A percentile compares a stretch with the other conserved stretches of the same genome.
Evolutionary conservation across 805 yeast genomes (phyloP).

Genomic region (Nakazawaea laoshanensis): DNA sequence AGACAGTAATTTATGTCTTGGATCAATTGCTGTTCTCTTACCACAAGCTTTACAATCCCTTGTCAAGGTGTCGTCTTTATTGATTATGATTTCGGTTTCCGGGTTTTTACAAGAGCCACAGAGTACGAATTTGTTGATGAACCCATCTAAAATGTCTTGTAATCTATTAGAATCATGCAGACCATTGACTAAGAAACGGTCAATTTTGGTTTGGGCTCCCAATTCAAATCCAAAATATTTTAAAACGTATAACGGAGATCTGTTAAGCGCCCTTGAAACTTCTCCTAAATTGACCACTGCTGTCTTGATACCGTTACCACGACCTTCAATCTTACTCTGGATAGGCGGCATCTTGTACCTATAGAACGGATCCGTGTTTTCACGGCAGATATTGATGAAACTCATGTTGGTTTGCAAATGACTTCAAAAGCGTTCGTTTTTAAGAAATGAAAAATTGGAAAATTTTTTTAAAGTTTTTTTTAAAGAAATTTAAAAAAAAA

Average conservation of each 20-base stretch:
- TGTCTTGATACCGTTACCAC: slow-evolving; percentile 98
- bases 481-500: too few species aligned
- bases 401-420: slow-evolving; percentile 45
- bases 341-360: slow-evolving; percentile 99
- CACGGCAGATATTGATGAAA: slow-evolving; percentile 88
- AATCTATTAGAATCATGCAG: slow-evolving; percentile 83
- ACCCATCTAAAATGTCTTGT: slow-evolving; percentile 92
- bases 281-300: slow-evolving; percentile 85
- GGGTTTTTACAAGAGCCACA: slow-evolving; percentile 97
- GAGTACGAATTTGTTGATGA: slow-evolving; percentile 84
- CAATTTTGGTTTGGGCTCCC: slow-evolving; percentile 91
- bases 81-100: slow-evolving; percentile 84
- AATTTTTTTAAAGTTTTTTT: too few species aligned
- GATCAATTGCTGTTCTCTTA: slow-evolving; percentile 73
- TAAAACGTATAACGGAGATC: slow-evolving; percentile 88
- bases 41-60: slow-evolving; percentile 99
- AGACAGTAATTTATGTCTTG: slow-evolving; percentile 79
- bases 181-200: slow-evolving; percentile 90
- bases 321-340: slow-evolving; percentile 95
- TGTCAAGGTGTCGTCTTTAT: slow-evolving; percentile 64
- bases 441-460: too few species aligned
- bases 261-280: slow-evolving; percentile 87
- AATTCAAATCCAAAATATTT: slow-evolving; percentile 94
- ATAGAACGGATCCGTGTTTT: slow-evolving; percentile 95
- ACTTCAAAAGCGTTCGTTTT: not conserved